A percentile compares a stretch with the other conserved stretches of the same genome.
Conservation (phyloP, 139 green algal genomes). For the Picochlorum sp. region DNA sequence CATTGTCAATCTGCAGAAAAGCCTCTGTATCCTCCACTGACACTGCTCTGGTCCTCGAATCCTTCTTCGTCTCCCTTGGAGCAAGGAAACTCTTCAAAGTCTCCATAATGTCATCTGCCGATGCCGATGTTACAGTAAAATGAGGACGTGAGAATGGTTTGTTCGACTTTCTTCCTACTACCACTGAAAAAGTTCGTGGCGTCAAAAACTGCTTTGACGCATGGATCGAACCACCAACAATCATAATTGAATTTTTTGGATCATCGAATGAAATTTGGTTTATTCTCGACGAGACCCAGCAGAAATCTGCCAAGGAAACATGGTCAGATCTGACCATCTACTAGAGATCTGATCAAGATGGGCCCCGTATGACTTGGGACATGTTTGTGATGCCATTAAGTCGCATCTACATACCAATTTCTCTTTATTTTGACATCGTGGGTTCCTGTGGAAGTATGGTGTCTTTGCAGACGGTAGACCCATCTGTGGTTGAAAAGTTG, state of each 20-base stretch:
- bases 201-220: no score
- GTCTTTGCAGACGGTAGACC: background rate
- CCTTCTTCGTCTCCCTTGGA: background rate
- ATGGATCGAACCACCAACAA: no score
- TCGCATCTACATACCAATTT: no score
- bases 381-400: no score
- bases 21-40: background rate
- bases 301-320: no score
- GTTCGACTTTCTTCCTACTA: background rate
- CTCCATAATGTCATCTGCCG: background rate
- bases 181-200: background rate
- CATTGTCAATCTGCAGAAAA: constrained; percentile 50
- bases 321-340: no score
- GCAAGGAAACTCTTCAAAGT: background rate
- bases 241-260: no score
- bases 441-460: background rate
- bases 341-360: no score
- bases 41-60: background rate
- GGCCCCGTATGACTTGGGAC: no score
- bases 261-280: no score
- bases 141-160: background rate
- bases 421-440: no score
- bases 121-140: background rate
- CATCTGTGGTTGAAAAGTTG: constrained; percentile 34
- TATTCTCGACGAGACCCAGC: no score